phyloP scores from a whole-genome alignment of 108 stramenopile species.

The Cylindrotheca closterium region DNA sequence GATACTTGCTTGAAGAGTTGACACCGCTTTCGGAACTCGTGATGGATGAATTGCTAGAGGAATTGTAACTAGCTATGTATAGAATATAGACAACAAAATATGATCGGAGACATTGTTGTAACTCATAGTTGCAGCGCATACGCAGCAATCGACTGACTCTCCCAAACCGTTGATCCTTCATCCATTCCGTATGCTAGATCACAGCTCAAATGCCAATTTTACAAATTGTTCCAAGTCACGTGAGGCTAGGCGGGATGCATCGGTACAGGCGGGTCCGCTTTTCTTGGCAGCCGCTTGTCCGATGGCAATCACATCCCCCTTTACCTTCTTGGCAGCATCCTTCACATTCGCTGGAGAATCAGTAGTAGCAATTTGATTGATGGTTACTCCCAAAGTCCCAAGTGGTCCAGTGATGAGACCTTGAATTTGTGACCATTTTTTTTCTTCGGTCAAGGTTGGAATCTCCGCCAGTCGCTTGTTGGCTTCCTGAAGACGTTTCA shows the following conservation, averaged over 20 bases:
- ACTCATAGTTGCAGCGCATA: no score
- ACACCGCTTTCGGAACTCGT: no score
- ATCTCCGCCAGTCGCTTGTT: conserved; percentile 47
- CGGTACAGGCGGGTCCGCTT: conserved; percentile 30
- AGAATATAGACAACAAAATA: no score
- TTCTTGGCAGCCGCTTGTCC: conserved; percentile 51
- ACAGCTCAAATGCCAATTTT: conserved; percentile 35
- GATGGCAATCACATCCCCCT: conserved; percentile 55
- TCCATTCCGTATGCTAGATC: neutral
- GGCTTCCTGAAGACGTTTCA: conserved; percentile 48
- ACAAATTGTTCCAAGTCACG: conserved; percentile 61
- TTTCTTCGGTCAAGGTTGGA: conserved; percentile 42
- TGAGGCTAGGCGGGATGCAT: conserved; percentile 33
- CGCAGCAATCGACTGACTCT: neutral
- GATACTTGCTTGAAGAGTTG: neutral
- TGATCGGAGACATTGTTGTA: no score
- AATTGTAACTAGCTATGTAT: no score
- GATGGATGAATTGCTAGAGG: no score
- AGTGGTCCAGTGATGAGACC: conserved; percentile 68
- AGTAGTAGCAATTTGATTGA: conserved; percentile 38
- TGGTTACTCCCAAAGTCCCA: conserved; percentile 57
- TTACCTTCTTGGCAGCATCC: conserved; percentile 44
- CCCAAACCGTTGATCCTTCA: neutral
- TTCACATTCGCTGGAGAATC: conserved; percentile 11
- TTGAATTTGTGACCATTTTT: conserved; percentile 69